Evolutionary conservation across 176 grass and related monocot genomes (phyloP), one percentile per base, ranked within the genome.

Genomic region (Hsuehochloa calcarea): DNA sequence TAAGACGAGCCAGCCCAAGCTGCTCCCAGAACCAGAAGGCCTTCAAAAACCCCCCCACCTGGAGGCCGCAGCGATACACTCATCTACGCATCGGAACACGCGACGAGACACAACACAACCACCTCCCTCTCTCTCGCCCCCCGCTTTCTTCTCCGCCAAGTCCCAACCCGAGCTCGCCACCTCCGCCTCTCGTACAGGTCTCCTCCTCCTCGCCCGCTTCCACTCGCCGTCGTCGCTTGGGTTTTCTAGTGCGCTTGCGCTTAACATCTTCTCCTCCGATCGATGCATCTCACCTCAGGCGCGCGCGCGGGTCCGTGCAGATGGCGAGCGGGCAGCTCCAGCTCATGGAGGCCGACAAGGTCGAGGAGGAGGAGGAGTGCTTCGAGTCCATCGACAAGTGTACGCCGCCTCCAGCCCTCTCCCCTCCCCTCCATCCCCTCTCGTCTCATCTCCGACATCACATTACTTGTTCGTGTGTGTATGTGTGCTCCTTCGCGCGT

Each of bases 311-410:
- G 61, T 65, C 62, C 13, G 79, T 51, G 51, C 51, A 54, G 56
- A 89, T 86, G 88, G 84, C 72, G 83, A 89, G 87, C 49, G 87
- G 92, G 76, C 93, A 93, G 89, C 95, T 95, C 23, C 95, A 95
- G 91, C 93, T 98, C 63, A 79, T 98, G 87, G 93, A 95, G 65
- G 60, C 77, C n/a, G 91, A 93, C 60, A 34, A 2, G 31, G 31
- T 34, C 31, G 31, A 34, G 2, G 31, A 34, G 2, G 95, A 97
- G 83, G 90, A 95, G 59, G 93, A 95, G 74, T 85, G 75, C 93
- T 98, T 98, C 72, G 93, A 95, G 85, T 81, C 95, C 26, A 95
- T 97, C 70, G 95, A 97, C 47, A 95, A 93, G 90, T 52, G 95
- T 95, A 85, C 83, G 3, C 50, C 75, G 16, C 19, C 41, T 23